Percentiles rank a stretch among this genome's conserved stretches.
Conservation (phyloP, 495 filamentous ascomycete genomes). For the Bryoglossum gracile region DNA sequence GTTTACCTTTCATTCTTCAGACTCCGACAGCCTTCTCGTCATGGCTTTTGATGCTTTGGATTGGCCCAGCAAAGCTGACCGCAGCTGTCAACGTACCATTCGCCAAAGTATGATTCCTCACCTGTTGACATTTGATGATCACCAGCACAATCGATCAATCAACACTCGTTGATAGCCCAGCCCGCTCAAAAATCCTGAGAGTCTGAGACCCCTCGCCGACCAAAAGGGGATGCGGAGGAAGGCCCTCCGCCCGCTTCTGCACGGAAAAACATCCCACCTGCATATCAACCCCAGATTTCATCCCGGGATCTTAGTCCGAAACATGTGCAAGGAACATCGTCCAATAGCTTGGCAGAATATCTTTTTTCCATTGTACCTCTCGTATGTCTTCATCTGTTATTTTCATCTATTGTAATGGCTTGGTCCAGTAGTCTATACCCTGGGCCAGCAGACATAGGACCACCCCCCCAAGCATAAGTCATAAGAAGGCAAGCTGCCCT, state of each 20-base stretch:
- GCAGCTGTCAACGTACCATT: too few relatives aligned
- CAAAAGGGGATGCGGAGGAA: background rate
- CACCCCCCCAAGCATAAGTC: background rate
- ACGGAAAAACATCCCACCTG: background rate
- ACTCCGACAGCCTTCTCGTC: too few relatives aligned
- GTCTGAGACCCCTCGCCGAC: background rate
- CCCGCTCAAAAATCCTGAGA: background rate
- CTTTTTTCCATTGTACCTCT: background rate
- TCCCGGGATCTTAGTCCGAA: slow-evolving; percentile 11
- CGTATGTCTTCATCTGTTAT: slow-evolving; percentile 5
- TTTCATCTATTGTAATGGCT: slow-evolving; percentile 8
- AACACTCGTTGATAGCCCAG: too few relatives aligned
- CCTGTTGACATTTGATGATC: too few relatives aligned
- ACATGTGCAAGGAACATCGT: background rate
- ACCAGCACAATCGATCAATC: too few relatives aligned
- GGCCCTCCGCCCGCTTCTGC: background rate
- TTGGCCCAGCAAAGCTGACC: too few relatives aligned
- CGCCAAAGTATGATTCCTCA: too few relatives aligned
- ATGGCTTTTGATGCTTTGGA: too few relatives aligned
- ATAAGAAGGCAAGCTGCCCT: slow-evolving; percentile 5
- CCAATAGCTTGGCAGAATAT: slow-evolving; percentile 3
- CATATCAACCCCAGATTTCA: slow-evolving; percentile 12
- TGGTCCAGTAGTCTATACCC: background rate
- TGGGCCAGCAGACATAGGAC: background rate
- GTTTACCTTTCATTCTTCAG: too few relatives aligned